phyloP scores from a whole-genome alignment of 2,329 filamentous ascomycete genomes.

The Aspergillus fructus region DNA sequence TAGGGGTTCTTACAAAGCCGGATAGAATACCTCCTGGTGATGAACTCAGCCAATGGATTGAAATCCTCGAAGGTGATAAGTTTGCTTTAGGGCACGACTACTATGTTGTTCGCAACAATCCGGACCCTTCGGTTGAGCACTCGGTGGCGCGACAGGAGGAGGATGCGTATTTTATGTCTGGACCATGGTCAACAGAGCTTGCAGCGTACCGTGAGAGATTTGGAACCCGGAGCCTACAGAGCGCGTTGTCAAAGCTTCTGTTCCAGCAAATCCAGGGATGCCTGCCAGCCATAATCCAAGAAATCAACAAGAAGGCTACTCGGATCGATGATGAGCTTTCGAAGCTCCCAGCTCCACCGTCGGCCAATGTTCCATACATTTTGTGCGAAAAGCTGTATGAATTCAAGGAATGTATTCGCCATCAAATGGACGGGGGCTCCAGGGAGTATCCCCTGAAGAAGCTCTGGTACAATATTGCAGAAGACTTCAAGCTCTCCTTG shows the following conservation, averaged over 20 bases:
- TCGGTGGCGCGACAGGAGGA: constrained; percentile 51
- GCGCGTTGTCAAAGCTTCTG: constrained; percentile 49
- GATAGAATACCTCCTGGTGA: constrained; percentile 63
- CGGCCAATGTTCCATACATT: constrained; percentile 63
- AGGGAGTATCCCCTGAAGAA: constrained; percentile 43
- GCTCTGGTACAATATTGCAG: constrained; percentile 46
- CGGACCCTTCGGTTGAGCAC: constrained; percentile 46
- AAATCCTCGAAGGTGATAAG: constrained; percentile 61
- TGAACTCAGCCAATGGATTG: constrained; percentile 58
- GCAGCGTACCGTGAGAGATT: constrained; percentile 45
- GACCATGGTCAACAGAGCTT: constrained; percentile 50
- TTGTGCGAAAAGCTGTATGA: constrained; percentile 60
- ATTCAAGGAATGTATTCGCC: constrained; percentile 57
- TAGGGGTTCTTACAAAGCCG: constrained; percentile 82
- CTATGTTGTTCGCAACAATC: constrained; percentile 67
- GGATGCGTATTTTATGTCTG: constrained; percentile 48
- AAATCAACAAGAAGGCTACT: constrained; percentile 49
- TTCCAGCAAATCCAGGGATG: constrained; percentile 47
- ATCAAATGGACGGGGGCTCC: constrained; percentile 53
- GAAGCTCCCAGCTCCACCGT: constrained; percentile 65
- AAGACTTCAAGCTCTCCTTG: constrained; percentile 53
- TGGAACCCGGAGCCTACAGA: constrained; percentile 53
- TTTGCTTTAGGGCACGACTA: constrained; percentile 72
- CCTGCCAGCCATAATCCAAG: constrained; percentile 33
- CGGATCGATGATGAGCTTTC: constrained; percentile 57